Evolutionary conservation across 2,329 filamentous ascomycete species (phyloP), one percentile per base, ranked within the genome.

Genomic region (Cryphonectria carpinicola): DNA sequence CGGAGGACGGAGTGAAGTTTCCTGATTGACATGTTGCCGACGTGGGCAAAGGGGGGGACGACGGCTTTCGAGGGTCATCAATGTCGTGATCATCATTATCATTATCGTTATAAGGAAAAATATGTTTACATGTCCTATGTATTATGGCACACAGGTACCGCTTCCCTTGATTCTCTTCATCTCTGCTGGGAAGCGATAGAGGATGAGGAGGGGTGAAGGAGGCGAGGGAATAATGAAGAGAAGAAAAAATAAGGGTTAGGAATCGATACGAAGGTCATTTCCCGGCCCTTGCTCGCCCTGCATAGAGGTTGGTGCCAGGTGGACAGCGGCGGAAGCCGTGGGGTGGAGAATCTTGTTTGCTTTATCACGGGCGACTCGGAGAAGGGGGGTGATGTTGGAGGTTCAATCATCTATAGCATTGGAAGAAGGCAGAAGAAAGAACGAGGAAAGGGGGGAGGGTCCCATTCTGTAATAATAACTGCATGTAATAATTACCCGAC

Each of bases 251-350:
- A 25, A 28, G 52, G n/a, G 52, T 49, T 49, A 25, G 49, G 49
- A 54, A 10, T 25, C 28, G 54, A 58, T 58, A 58, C 25, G 54
- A 32, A 28, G 54, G 25, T 58, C 54, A 58, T 58, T 58, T 58
- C 54, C 54, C 28, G 14, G 54, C 25, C 54, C 54, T 32, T 58
- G 25, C 54, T 32, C 54, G 25, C 54, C 25, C 54, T 28, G 25
- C 28, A 17, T 32, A 49, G 7, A 32, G 13, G 13, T 28, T 28
- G 52, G 25, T 32, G 52, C 25, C 4, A 56, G 52, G 52, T 56
- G 1, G 13, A 17, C 19, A 28, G 52, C 52, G 25, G 25, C 52
- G 54, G 52, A 28, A 56, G 14, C n/a, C 22, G 49, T 56, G 25
- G 52, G 52, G 52, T 11, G 4, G 52, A 56, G 52, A 10, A 28